Base-by-base conservation (phyloP, 2,329 filamentous ascomycete species). In the Blastomyces gilchristii region DNA sequence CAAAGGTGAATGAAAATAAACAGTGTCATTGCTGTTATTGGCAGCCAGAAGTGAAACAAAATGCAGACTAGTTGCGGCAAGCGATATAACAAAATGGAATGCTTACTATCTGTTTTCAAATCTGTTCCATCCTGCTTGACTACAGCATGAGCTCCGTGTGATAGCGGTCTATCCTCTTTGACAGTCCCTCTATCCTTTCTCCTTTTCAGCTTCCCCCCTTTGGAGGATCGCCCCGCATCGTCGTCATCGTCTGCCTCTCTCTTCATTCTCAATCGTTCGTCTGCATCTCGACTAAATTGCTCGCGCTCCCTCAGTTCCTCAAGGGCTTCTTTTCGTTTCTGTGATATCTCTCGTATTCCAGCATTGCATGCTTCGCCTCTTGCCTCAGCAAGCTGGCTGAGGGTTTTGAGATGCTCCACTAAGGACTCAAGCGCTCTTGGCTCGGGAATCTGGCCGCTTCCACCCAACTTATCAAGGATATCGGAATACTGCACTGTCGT, bases 141-240 rank as follows among this genome's bases (percentile, higher is more conserved):
- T 37, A 87, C 63, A 61, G 82, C 83, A 75, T 87, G 86, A 16
- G 85, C 85, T 56, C 86, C 86, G 66, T 85, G 81, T 43, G 80
- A 79, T 60, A 83, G 77, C 31, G 84, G 84, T 53, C 84, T 77
- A 62, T 85, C 82, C 65, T 89, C 85, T 64, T 82, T 84, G 41
- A 83, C 77, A 62, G 75, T 80, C 63, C 87, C 85, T 8, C 83
- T 79, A 31, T 87, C 89, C 76, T 91, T 91, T 73, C 89, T 86
- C 79, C 90, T 91, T 81, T 90, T 91, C 67, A 88, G 82, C 74
- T 92, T 91, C 31, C 80, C 77, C 50, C 76, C 77, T 71, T 84
- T 83, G 69, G 84, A 71, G 37, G 74, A 75, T 75, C 80, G 72
- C 53, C 70, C 69, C 59, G 75, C 69, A 63, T 81, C 76, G 57